A percentile compares a stretch with the other conserved stretches of the same genome.
phyloP scores from a whole-genome alignment of 768 basidiomycete genomes.

The Lentinus brumalis region DNA sequence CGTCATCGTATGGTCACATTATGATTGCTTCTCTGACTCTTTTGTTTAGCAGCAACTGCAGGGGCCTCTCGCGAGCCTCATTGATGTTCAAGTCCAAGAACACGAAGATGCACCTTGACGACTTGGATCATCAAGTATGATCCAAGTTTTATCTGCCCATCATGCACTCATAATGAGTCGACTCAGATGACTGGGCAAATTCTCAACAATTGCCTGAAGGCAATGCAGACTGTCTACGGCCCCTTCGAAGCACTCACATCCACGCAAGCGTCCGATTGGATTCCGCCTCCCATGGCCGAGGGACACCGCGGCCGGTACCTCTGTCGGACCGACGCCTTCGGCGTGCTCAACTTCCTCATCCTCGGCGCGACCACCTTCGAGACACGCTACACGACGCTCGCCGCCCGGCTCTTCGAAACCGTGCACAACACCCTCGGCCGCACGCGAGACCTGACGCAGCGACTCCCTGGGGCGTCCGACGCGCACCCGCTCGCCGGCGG shows the following conservation, averaged over 20 bases:
- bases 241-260: slow-evolving; percentile 10
- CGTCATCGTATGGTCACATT: no score
- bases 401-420: slow-evolving; percentile 27
- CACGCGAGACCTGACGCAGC: slow-evolving; percentile 24
- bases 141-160: neutral
- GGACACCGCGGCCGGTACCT: slow-evolving; percentile 32
- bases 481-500: slow-evolving; percentile 32
- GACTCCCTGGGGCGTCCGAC: slow-evolving; percentile 30
- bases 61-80: no score
- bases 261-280: slow-evolving; percentile 16
- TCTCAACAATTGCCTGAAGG: slow-evolving; percentile 15
- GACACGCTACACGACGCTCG: slow-evolving; percentile 22
- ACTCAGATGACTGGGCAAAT: neutral
- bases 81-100: no score
- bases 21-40: no score
- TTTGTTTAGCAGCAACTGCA: no score
- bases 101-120: no score
- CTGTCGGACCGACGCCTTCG: slow-evolving; percentile 37
- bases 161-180: neutral
- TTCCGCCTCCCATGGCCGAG: slow-evolving; percentile 22
- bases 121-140: no score
- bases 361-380: slow-evolving; percentile 22
- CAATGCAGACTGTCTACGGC: slow-evolving; percentile 26
- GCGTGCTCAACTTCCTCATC: slow-evolving; percentile 32
- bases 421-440: slow-evolving; percentile 31